Conservation (phyloP, 192 early-diverging fungal genomes). For the Neocallimastix lanati region DNA sequence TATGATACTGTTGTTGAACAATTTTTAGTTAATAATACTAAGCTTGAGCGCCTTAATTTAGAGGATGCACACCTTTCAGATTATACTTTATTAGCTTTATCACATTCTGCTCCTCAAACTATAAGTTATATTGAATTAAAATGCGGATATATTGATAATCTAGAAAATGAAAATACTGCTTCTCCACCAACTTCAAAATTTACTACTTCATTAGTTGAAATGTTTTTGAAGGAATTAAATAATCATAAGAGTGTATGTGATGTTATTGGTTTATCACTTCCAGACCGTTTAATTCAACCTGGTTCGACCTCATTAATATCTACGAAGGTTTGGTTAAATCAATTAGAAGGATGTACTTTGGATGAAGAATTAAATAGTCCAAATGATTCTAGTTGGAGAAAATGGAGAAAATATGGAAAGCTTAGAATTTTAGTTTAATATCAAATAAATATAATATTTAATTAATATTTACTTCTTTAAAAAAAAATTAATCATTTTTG, state of each 20-base stretch:
- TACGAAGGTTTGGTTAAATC: background rate
- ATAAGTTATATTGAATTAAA: background rate
- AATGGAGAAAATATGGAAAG: background rate
- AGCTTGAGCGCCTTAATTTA: background rate
- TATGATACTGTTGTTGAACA: background rate
- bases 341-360: background rate
- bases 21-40: background rate
- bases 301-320: background rate
- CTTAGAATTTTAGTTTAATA: background rate
- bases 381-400: background rate
- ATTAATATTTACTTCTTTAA: no score
- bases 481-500: no score
- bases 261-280: background rate
- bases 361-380: background rate
- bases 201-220: background rate
- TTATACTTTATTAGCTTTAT: background rate
- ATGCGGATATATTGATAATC: background rate
- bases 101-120: background rate
- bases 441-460: no score
- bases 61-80: background rate
- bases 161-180: background rate
- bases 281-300: background rate
- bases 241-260: background rate
- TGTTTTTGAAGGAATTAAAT: background rate
- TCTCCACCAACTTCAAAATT: background rate